phyloP scores from a whole-genome alignment of 768 basidiomycete species.

The Hericium erinaceus region DNA sequence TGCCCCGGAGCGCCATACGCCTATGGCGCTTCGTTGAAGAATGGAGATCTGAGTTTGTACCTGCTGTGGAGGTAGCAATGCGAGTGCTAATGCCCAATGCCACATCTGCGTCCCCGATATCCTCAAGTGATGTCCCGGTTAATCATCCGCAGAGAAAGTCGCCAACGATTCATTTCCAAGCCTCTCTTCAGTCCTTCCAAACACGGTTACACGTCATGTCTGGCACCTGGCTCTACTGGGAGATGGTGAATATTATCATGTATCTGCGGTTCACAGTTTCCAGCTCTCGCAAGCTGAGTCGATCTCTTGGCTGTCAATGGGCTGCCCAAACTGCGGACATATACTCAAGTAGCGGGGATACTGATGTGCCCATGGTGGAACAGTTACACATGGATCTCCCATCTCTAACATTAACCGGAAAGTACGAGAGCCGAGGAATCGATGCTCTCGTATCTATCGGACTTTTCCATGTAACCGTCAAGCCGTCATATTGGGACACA shows the following conservation, averaged over 20 bases:
- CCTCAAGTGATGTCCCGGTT: background rate
- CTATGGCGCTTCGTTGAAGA: constrained; percentile 73
- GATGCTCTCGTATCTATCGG: constrained; percentile 55
- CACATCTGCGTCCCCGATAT: constrained; percentile 28
- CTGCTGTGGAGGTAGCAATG: constrained; percentile 60
- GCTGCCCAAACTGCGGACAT: constrained; percentile 54
- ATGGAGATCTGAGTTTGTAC: constrained; percentile 74
- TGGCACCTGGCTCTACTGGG: constrained; percentile 81
- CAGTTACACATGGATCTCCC: constrained; percentile 61
- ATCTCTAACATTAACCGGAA: constrained; percentile 52
- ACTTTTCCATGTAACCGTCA: constrained; percentile 62
- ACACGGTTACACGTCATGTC: constrained; percentile 78
- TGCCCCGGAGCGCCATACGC: constrained; percentile 76
- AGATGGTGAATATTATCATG: constrained; percentile 39
- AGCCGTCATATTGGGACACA: constrained; percentile 78
- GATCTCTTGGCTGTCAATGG: constrained; percentile 57
- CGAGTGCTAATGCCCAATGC: constrained; percentile 54
- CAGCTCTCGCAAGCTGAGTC: constrained; percentile 23
- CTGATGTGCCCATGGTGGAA: constrained; percentile 30
- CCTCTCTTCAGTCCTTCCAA: constrained; percentile 39
- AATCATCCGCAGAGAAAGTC: background rate
- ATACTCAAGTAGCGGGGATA: constrained; percentile 30
- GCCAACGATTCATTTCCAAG: constrained; percentile 39
- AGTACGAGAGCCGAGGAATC: constrained; percentile 38
- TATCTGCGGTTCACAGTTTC: constrained; percentile 32